Evolutionary conservation across 495 filamentous ascomycete genomes (phyloP), one percentile per base, ranked within the genome.

Genomic region (Gamarada debralockiae): DNA sequence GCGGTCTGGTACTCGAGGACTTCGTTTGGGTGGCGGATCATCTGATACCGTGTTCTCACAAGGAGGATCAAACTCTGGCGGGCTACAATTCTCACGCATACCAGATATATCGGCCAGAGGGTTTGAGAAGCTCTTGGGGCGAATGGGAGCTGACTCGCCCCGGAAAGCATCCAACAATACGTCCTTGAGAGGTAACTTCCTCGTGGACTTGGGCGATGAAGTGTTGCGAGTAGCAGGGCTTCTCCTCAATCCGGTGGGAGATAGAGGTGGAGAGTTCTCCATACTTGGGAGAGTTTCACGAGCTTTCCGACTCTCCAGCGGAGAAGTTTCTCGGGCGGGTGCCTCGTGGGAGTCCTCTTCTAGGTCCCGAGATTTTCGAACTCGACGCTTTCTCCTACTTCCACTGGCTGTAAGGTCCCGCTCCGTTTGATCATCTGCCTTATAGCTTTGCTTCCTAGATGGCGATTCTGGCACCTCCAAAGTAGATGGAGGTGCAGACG

Each of bases 81-180:
- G 52, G 38, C 48, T 61, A 25, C 53, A 55, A 33, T 62, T 60
- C 47, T 64, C 64, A 48, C 58, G 57, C 15, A 62, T 55, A 12
- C 55, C 64, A 47, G 45, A 24, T 14, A 61, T 41, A 5, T 50
- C 61, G 5, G 33, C 3, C 13, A 48, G 34, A 1, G 51, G 41
- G 20, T 39, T 47, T 13, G 58, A 22, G 5, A 20, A 5, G 8
- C 24, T 36, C 27, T 57, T 60, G 41, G 50, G 21, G 1, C 24
- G 38, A 13, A n/a, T 4, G 37, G 66, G 68, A 12, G 59, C 69
- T 0, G 78, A 81, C 57, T 81, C 75, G 12, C 78, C 78, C n/a
- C 70, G 66, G 59, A 81, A 81, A 10, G 77, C 78, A 56, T 77
- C 76, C 43, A 70, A 73, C 8, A 81, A 65, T 20, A 69, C 70